A percentile compares a stretch with the other conserved stretches of the same genome.
These are phyloP conservation scores for Venturia aucupariae DNA, from an alignment of 2,329 filamentous ascomycete genomes.

Conservation along the genomic window DNA sequence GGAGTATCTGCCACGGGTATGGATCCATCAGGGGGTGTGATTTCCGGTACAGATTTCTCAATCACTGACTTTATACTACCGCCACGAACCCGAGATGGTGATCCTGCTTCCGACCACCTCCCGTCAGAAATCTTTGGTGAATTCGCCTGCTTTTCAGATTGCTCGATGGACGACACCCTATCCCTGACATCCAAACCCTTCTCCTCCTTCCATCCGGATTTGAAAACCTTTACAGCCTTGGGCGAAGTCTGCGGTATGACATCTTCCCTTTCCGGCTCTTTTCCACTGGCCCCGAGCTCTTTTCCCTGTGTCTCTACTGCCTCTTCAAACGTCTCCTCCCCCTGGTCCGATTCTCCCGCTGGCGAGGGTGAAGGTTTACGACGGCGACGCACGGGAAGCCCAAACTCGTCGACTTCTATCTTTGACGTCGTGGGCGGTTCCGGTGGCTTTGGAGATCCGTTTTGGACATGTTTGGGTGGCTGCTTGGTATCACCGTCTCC, in stretches of 20 bases:
- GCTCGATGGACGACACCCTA: neutral
- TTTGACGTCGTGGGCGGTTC: slow-evolving; percentile 15
- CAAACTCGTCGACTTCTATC: slow-evolving; percentile 29
- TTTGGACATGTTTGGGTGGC: slow-evolving; percentile 22
- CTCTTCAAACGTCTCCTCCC: slow-evolving; percentile 18
- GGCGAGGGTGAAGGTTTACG: neutral
- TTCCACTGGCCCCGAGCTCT: slow-evolving; percentile 4
- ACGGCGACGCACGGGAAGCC: slow-evolving; percentile 23
- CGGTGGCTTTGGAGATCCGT: neutral
- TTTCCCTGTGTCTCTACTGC: slow-evolving; percentile 17
- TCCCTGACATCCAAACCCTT: neutral
- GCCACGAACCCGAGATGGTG: neutral
- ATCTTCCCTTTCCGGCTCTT: neutral
- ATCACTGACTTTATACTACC: neutral
- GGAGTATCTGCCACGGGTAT: neutral
- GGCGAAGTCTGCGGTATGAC: neutral
- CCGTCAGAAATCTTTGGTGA: neutral
- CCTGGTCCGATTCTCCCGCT: slow-evolving; percentile 10
- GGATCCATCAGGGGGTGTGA: neutral
- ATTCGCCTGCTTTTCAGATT: neutral
- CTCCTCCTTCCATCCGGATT: slow-evolving; percentile 1
- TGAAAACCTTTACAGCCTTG: neutral
- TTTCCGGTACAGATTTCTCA: neutral
- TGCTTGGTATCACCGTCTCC: slow-evolving; percentile 14
- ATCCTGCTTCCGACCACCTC: neutral